Base-by-base conservation (phyloP, 192 early-diverging fungal species). In the Oehlia diaphana region DNA sequence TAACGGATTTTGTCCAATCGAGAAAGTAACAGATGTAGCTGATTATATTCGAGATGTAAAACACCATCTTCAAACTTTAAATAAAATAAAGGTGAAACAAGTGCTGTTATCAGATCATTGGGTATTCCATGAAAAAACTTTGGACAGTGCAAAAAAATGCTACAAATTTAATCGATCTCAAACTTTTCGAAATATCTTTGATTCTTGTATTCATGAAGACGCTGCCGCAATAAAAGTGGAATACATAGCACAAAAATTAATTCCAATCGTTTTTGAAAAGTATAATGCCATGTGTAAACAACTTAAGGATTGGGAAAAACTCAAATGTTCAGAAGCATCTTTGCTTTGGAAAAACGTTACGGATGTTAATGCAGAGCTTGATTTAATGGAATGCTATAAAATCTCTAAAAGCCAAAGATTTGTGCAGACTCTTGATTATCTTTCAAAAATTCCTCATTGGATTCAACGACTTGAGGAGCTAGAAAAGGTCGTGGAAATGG, bases 261-360 rank as follows among this genome's bases (percentile, higher is more conserved):
- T 72, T 1, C 71, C 71, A 53, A 3, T 6, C 0, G 14, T 53
- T 72, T 28, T 31, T 31, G 47, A 72, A 31, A 50, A 13, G 1
- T 72, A 72, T 53, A 13, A 28, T 14, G 44, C 23, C 1, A 6
- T 68, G 35, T 28, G 47, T 71, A 42, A 7, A 9, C 5, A 50
- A 16, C 58, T 62, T 28, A 12, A 5, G 7, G 28, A 42, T 62
- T 79, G 77, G 77, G 44, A 58, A 71, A 63, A 37, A 10, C 23
- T 62, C 13, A 79, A 69, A 71, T 62, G 23, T 42, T 71, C 49
- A 37, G 9, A 35, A 9, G 50, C 68, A 47, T 21, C 19, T 21
- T 19, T 79, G 12, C 16, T 71, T 12, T 79, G 77, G 77, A 61
- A 62, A 28, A 71, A 71, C 63, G 68, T 62, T 42, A 14, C 9